Evolutionary conservation across 176 grass and related monocot species (phyloP).

Genomic region (Neostapfia colusana): DNA sequence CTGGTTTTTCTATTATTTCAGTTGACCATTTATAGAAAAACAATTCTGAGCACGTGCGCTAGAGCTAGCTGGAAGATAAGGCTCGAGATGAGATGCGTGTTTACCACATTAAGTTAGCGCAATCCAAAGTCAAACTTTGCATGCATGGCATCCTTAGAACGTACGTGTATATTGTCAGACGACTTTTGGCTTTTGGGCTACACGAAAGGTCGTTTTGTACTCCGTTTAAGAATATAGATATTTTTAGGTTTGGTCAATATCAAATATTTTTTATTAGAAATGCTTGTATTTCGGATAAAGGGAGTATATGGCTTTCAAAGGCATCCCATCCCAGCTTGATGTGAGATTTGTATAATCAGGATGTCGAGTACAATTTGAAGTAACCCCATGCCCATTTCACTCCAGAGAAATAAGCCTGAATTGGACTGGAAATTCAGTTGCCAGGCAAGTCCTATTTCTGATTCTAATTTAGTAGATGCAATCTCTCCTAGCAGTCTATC

Average conservation of each 20-base stretch:
- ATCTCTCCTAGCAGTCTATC: neutral
- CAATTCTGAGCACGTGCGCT: neutral
- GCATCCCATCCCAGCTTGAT: neutral
- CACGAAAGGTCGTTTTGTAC: too few relatives aligned
- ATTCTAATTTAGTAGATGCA: too few relatives aligned
- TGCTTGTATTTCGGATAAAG: too few relatives aligned
- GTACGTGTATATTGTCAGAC: neutral
- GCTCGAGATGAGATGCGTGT: neutral
- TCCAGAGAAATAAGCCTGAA: neutral
- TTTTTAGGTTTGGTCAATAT: too few relatives aligned
- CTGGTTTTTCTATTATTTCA: too few relatives aligned
- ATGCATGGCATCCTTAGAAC: neutral
- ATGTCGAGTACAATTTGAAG: neutral
- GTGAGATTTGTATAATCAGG: neutral
- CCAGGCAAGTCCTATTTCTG: neutral
- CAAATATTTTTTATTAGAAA: too few relatives aligned
- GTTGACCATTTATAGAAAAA: slow-evolving; percentile 19
- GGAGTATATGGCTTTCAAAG: slow-evolving; percentile 4
- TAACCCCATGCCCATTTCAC: neutral
- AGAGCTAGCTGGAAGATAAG: slow-evolving; percentile 1
- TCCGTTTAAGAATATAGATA: too few relatives aligned
- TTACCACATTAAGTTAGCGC: neutral
- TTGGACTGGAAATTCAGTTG: neutral
- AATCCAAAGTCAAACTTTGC: neutral
- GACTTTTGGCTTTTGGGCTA: neutral